Evolutionary conservation across 2,329 filamentous ascomycete species (phyloP).

Genomic region (Zymoseptoria crescenta): DNA sequence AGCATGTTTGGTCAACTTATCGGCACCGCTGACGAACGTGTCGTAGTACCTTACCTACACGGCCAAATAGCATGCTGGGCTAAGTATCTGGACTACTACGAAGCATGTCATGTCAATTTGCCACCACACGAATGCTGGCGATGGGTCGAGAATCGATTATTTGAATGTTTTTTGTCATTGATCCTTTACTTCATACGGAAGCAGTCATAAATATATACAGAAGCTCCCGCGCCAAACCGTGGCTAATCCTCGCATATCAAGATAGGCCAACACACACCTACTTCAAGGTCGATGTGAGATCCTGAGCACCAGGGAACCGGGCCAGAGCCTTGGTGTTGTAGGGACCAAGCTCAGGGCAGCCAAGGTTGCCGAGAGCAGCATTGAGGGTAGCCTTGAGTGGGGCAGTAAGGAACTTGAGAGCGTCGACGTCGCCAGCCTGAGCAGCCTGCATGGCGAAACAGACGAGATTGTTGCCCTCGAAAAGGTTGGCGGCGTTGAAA

Average conservation of each 20-base stretch:
- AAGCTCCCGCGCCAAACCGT: background rate
- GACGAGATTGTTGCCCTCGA: constrained; percentile 13
- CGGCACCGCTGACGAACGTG: no score
- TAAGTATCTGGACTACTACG: no score
- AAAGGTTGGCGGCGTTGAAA: constrained; percentile 28
- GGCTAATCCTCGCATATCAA: background rate
- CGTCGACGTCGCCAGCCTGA: constrained; percentile 8
- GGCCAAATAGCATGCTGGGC: no score
- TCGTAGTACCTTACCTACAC: no score
- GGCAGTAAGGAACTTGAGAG: constrained; percentile 8
- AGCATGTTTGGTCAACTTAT: no score
- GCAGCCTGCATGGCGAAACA: constrained; percentile 13
- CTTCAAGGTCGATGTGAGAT: background rate
- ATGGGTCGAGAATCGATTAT: no score
- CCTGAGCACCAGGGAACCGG: background rate
- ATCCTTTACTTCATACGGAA: background rate
- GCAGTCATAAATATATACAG: background rate
- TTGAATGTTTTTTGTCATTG: no score
- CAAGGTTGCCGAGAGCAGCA: background rate
- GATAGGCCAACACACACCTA: background rate
- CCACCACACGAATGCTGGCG: no score
- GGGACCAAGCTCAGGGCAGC: background rate
- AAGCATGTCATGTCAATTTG: no score
- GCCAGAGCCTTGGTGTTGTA: background rate
- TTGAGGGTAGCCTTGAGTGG: constrained; percentile 1